A percentile compares a stretch with the other conserved stretches of the same genome.
Evolutionary conservation across 441 rosid species (phyloP).

Genomic region (Populus hybrid): DNA sequence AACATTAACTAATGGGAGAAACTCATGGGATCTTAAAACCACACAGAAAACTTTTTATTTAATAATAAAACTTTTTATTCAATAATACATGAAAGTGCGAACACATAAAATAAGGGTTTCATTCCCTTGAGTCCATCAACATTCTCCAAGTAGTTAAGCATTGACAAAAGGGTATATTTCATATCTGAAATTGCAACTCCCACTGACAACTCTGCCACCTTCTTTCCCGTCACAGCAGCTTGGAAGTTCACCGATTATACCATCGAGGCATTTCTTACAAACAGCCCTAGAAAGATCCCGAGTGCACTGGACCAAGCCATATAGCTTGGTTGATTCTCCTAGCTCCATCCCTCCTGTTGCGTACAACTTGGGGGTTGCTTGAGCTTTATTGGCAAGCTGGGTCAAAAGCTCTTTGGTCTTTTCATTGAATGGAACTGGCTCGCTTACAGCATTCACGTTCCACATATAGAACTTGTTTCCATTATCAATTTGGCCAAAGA

Average conservation of each 20-base stretch:
- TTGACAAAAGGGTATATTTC: constrained; percentile 47
- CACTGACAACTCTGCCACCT: constrained; percentile 52
- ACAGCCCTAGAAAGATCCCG: constrained; percentile 31
- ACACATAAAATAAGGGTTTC: neutral
- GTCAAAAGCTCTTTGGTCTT: constrained; percentile 47
- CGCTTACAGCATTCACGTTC: constrained; percentile 42
- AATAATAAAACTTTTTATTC: neutral
- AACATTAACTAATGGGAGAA: neutral
- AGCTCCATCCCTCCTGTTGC: constrained; percentile 27
- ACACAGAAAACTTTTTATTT: neutral
- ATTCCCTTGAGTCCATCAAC: neutral
- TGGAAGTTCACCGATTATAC: constrained; percentile 36
- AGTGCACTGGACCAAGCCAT: constrained; percentile 45
- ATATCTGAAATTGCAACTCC: constrained; percentile 49
- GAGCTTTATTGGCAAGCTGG: constrained; percentile 28
- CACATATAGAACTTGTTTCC: constrained; percentile 47
- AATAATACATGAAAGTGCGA: neutral
- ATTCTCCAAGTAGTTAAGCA: neutral
- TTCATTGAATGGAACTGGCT: constrained; percentile 39
- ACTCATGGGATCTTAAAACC: neutral
- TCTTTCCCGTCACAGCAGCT: constrained; percentile 48
- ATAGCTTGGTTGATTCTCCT: constrained; percentile 14
- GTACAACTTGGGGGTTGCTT: constrained; percentile 28
- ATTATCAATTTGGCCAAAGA: constrained; percentile 58
- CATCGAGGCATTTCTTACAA: constrained; percentile 45